phyloP scores from a whole-genome alignment of 805 yeast genomes.

The Candida mattraensis region DNA sequence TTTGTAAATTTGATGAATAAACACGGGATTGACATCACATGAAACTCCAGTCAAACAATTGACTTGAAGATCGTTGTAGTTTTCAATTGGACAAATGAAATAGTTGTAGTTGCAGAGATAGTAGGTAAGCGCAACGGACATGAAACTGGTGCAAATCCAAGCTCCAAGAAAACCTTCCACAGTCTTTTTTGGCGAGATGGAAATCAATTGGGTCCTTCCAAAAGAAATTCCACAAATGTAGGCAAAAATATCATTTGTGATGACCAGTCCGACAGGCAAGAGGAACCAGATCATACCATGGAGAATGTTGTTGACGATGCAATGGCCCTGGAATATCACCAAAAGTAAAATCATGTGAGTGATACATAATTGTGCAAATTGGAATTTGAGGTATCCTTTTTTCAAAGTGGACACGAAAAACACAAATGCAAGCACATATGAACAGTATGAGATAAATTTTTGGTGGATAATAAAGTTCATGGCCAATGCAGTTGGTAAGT shows the following conservation, averaged over 20 bases:
- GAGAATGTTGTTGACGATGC: conserved; percentile 84
- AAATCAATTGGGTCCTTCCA: conserved; percentile 89
- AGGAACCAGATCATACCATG: conserved; percentile 94
- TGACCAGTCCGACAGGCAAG: conserved; percentile 87
- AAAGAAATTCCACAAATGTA: conserved; percentile 96
- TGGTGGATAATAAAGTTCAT: conserved; percentile 55
- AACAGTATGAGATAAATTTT: conserved; percentile 76
- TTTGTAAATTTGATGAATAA: conserved; percentile 73
- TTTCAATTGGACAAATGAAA: conserved; percentile 81
- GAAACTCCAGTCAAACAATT: conserved; percentile 59
- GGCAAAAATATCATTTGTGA: conserved; percentile 94
- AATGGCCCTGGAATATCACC: conserved; percentile 92
- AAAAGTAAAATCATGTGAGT: conserved; percentile 91
- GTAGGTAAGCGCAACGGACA: conserved; percentile 66
- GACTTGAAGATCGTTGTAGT: conserved; percentile 53
- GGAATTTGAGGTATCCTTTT: conserved; percentile 86
- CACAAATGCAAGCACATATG: conserved; percentile 85
- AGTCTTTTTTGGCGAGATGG: conserved; percentile 94
- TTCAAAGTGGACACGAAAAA: conserved; percentile 86
- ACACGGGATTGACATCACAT: conserved; percentile 90
- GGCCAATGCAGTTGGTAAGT: conserved; percentile 28
- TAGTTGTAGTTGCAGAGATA: conserved; percentile 65
- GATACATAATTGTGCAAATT: conserved; percentile 88
- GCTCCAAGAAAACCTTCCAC: conserved; percentile 98
- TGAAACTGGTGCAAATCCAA: conserved; percentile 86